Evolutionary conservation across 306 rosid genomes (phyloP).

Genomic region (Cucurbita argyrosperma): DNA sequence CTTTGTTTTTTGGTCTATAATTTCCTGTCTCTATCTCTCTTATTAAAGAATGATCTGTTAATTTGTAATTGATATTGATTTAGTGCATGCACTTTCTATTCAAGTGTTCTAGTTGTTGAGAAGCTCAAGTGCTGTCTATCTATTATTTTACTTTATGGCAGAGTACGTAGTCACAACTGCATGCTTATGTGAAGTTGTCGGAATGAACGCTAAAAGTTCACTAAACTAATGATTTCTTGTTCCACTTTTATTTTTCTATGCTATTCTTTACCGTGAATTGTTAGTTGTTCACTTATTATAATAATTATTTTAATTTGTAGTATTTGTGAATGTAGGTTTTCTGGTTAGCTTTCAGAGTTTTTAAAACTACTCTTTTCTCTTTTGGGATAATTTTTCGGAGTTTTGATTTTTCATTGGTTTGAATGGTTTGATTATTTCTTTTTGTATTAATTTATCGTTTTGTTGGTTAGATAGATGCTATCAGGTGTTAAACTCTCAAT

Average conservation of each 20-base stretch:
- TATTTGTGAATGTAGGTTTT: background rate
- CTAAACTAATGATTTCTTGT: background rate
- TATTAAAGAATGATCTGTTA: background rate
- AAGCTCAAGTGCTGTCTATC: background rate
- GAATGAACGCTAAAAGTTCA: background rate
- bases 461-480: background rate
- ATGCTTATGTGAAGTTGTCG: background rate
- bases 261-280: background rate
- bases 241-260: background rate
- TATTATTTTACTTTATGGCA: background rate
- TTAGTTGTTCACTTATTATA: background rate
- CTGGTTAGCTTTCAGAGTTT: background rate
- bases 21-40: background rate
- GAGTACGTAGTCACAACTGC: conserved; percentile 6
- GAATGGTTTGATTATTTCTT: background rate
- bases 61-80: conserved; percentile 2
- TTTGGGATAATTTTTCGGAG: background rate
- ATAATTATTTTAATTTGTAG: background rate
- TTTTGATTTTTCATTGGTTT: background rate
- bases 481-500: too few relatives aligned
- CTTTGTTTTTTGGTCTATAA: too few relatives aligned
- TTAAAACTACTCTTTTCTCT: background rate
- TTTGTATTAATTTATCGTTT: background rate
- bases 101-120: background rate
- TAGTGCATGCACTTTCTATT: background rate